Base-by-base conservation (phyloP, 768 basidiomycete genomes). In the Amanita fuliginea region DNA sequence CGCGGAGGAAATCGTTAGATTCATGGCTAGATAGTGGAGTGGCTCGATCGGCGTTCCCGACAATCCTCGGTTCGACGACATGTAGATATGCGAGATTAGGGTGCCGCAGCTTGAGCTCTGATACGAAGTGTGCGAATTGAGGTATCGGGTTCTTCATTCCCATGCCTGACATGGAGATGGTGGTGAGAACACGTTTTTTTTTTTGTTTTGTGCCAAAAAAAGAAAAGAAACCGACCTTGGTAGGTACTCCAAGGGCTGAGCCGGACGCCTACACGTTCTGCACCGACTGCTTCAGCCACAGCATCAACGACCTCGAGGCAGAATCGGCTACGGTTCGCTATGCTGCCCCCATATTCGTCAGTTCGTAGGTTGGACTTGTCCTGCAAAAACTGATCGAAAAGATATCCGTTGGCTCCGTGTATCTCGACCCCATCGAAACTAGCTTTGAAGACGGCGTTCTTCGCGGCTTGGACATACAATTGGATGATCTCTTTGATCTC, bases 361-460 rank as follows among this genome's bases (percentile, higher is more conserved):
- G 72, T 76, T 13, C 82, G 71, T 4, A 69, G 56, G 61, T 86
- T 85, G 32, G 66, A 67, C n/a, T 67, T 58, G 22, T 73, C 67
- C 55, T 82, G 78, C 8, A 80, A 52, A 67, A 86, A 84, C 58
- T 85, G 80, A 56, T 85, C 78, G 13, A 72, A 48, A 9, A 81
- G 59, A 51, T 74, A 76, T 0, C 72, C 70, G 49, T 75, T 73
- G 46, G 68, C 70, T 48, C 62, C 63, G 50, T 71, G 74, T 40
- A 76, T 57, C 67, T 73, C 73, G 49, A 76, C 53, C 37, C 83
- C 86, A 52, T 87, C 84, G 53, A 86, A 86, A 0, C 80, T 83
- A 22, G 83, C 82, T 18, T 57, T 55, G 41, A 68, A 57, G 8
- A 81, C 66, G 9, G 78, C 78, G 48, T 78, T 78, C 22, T 64